Evolutionary conservation across 2,329 filamentous ascomycete species (phyloP).

Genomic region (Fusarium piperis): DNA sequence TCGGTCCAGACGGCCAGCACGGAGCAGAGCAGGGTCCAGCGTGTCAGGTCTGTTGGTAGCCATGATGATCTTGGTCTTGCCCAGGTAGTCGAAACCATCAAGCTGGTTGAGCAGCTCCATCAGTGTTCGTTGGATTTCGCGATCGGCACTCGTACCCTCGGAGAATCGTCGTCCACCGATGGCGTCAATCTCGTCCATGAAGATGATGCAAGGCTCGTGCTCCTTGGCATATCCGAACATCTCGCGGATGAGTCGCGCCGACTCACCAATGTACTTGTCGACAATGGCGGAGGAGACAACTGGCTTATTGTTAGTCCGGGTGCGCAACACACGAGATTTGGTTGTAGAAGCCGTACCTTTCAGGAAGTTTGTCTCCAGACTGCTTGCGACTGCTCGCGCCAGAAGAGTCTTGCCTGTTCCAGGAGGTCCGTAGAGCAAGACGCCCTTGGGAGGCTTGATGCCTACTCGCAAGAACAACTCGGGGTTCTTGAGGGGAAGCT

Average conservation of each 20-base stretch:
- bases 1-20: conserved; percentile 91
- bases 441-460: conserved; percentile 98
- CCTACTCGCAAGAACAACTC: conserved; percentile 96
- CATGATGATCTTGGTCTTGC: conserved; percentile 99
- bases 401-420: conserved; percentile 97
- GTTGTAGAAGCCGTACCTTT: conserved; percentile 71
- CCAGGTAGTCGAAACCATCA: conserved; percentile 98
- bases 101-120: conserved; percentile 99
- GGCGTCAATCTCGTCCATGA: conserved; percentile 99
- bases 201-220: conserved; percentile 99
- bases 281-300: conserved; percentile 99
- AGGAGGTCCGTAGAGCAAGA: conserved; percentile 93
- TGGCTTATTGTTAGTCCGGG: conserved; percentile 50
- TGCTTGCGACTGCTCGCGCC: conserved; percentile 93
- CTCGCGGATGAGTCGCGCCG: conserved; percentile 93
- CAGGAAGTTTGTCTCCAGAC: conserved; percentile 96
- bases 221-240: conserved; percentile 99
- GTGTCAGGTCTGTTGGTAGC: conserved; percentile 98
- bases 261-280: conserved; percentile 99
- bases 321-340: not conserved
- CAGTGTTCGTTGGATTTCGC: conserved; percentile 96
- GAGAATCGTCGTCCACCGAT: conserved; percentile 97
- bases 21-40: conserved; percentile 89
- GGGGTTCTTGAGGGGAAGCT: conserved; percentile 97
- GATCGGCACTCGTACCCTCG: conserved; percentile 95